Conservation (phyloP, 2,329 filamentous ascomycete genomes). For the Colletotrichum acutatum region DNA sequence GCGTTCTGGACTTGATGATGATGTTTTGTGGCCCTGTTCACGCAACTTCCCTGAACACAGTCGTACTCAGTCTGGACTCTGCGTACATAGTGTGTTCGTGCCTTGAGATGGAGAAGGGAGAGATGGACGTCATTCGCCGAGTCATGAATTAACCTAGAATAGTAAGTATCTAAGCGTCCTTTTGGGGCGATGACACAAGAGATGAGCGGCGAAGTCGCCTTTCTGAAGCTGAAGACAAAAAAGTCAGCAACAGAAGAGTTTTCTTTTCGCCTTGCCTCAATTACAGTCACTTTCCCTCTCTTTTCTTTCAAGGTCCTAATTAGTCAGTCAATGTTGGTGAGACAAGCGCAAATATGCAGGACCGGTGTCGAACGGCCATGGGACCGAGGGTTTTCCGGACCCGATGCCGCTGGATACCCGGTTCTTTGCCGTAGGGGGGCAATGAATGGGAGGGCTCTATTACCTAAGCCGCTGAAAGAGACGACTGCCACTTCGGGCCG, state of each 20-base stretch:
- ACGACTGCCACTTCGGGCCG: conserved; percentile 25
- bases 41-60: neutral
- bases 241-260: neutral
- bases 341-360: conserved; percentile 20
- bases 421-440: neutral
- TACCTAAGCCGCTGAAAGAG: neutral
- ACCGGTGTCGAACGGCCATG: neutral
- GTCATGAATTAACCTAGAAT: neutral
- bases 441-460: neutral
- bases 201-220: neutral
- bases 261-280: neutral
- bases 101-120: conserved; percentile 7
- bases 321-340: neutral
- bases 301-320: neutral
- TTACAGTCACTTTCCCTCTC: neutral
- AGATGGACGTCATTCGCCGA: conserved; percentile 22
- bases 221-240: neutral
- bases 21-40: neutral
- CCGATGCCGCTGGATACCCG: conserved; percentile 10
- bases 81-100: neutral
- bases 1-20: neutral
- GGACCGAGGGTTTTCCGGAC: conserved; percentile 23
- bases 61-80: no score
- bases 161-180: neutral
- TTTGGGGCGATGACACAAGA: neutral